These are phyloP conservation scores for Debaryomycetaceae sp. DNA, from an alignment of 1,139 yeast species.

Conservation along the genomic window DNA sequence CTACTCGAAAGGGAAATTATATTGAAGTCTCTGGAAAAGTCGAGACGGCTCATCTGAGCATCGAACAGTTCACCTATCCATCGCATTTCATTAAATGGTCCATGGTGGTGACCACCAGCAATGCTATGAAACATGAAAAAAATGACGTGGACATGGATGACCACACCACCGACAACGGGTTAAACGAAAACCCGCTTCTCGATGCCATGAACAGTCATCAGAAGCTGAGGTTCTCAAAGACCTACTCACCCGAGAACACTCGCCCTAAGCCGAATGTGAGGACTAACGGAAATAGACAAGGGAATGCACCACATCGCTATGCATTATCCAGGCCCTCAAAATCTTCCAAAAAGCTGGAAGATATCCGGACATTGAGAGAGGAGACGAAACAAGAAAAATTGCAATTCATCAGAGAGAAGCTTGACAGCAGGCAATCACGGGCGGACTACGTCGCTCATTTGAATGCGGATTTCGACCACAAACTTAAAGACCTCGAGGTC, in stretches of 20 bases:
- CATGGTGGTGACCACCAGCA: background rate
- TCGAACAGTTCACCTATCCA: background rate
- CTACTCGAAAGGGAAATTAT: background rate
- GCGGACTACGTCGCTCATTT: constrained; percentile 15
- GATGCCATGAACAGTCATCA: constrained; percentile 15
- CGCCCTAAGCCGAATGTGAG: constrained; percentile 4
- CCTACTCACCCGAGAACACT: constrained; percentile 23
- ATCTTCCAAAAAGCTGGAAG: constrained; percentile 25
- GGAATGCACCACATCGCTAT: background rate
- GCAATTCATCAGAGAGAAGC: constrained; percentile 21
- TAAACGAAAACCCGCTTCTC: constrained; percentile 2
- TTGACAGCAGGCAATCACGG: constrained; percentile 19
- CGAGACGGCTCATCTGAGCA: background rate
- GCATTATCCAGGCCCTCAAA: constrained; percentile 7
- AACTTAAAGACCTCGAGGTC: constrained; percentile 6
- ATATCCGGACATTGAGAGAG: constrained; percentile 25
- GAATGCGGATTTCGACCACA: constrained; percentile 8
- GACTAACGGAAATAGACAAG: background rate
- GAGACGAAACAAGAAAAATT: constrained; percentile 23
- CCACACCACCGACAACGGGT: background rate
- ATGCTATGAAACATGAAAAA: background rate
- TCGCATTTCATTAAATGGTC: background rate
- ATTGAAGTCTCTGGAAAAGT: background rate
- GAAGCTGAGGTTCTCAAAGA: constrained; percentile 13
- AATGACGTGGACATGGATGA: background rate